These are phyloP conservation scores for Malassezia slooffiae DNA, from an alignment of 1,284 basidiomycete genomes.

Conservation along the genomic window DNA sequence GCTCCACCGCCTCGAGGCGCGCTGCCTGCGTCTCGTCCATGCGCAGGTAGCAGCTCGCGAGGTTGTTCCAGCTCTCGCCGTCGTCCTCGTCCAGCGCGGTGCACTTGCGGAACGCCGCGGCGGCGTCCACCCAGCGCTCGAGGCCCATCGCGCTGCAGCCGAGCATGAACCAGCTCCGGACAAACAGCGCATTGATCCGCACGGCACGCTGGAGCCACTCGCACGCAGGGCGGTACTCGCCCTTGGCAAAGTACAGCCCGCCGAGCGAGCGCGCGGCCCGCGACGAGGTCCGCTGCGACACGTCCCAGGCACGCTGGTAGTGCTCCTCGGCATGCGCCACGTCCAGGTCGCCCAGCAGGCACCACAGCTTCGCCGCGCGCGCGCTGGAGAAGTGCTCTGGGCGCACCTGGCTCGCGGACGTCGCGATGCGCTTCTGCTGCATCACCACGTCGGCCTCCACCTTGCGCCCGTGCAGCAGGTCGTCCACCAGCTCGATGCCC, in stretches of 20 bases:
- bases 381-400: conserved; percentile 56
- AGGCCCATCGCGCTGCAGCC: conserved; percentile 74
- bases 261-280: conserved; percentile 85
- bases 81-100: conserved; percentile 89
- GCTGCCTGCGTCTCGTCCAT: conserved; percentile 24
- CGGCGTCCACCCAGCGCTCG: conserved; percentile 64
- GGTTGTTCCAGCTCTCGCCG: conserved; percentile 94
- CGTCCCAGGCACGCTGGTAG: conserved; percentile 72
- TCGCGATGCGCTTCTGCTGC: conserved; percentile 13
- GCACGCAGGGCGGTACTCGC: conserved; percentile 59
- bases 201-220: conserved; percentile 59
- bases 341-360: conserved; percentile 85
- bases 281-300: conserved; percentile 68
- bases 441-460: conserved; percentile 33
- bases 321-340: conserved; percentile 55
- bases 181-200: conserved; percentile 73
- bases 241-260: conserved; percentile 63
- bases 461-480: conserved; percentile 37
- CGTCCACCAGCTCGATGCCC: conserved; percentile 36
- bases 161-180: conserved; percentile 87
- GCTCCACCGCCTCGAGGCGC: conserved; percentile 13
- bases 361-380: conserved; percentile 86
- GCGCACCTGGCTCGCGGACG: conserved; percentile 46
- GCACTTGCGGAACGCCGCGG: conserved; percentile 71
- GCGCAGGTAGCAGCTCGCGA: conserved; percentile 79